phyloP scores from a whole-genome alignment of 2,329 filamentous ascomycete genomes.

The Colletotrichum godetiae region DNA sequence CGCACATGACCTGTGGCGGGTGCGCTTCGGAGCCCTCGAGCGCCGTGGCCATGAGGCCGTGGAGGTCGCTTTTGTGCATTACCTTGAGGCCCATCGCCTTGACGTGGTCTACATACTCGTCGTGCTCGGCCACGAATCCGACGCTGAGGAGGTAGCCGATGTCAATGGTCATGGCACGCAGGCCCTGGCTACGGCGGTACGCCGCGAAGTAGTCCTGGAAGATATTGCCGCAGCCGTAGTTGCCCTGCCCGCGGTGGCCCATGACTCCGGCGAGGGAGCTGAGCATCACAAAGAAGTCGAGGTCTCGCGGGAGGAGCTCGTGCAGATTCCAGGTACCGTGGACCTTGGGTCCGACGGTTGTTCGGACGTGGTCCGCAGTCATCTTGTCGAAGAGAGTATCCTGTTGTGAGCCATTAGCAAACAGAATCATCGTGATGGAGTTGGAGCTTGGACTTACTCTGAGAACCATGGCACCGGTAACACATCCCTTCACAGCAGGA shows the following conservation, averaged over 20 bases:
- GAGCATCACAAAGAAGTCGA: slow-evolving; percentile 51
- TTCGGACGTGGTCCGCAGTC: slow-evolving; percentile 42
- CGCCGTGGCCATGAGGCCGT: slow-evolving; percentile 28
- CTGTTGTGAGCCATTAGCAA: neutral
- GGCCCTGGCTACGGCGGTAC: slow-evolving; percentile 51
- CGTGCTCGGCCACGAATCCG: slow-evolving; percentile 62
- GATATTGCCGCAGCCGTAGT: slow-evolving; percentile 56
- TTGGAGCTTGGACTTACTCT: slow-evolving; percentile 1
- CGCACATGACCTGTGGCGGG: slow-evolving; percentile 29
- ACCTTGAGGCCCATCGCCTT: slow-evolving; percentile 32
- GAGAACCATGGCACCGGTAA: slow-evolving; percentile 32
- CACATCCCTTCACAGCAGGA: slow-evolving; percentile 19
- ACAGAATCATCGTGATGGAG: neutral
- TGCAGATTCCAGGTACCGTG: slow-evolving; percentile 45
- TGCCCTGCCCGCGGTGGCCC: slow-evolving; percentile 50
- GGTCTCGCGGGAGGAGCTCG: slow-evolving; percentile 41
- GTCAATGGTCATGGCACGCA: slow-evolving; percentile 60
- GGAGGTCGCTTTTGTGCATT: slow-evolving; percentile 27
- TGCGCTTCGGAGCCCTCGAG: slow-evolving; percentile 23
- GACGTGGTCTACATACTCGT: slow-evolving; percentile 39
- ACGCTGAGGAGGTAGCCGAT: slow-evolving; percentile 63
- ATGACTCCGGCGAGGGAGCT: slow-evolving; percentile 43
- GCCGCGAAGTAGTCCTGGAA: slow-evolving; percentile 56
- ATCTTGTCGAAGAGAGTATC: slow-evolving; percentile 43
- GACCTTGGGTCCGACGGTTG: slow-evolving; percentile 46